Evolutionary conservation across 768 basidiomycete species (phyloP), one percentile per base, ranked within the genome.

Genomic region (Serendipita indica): DNA sequence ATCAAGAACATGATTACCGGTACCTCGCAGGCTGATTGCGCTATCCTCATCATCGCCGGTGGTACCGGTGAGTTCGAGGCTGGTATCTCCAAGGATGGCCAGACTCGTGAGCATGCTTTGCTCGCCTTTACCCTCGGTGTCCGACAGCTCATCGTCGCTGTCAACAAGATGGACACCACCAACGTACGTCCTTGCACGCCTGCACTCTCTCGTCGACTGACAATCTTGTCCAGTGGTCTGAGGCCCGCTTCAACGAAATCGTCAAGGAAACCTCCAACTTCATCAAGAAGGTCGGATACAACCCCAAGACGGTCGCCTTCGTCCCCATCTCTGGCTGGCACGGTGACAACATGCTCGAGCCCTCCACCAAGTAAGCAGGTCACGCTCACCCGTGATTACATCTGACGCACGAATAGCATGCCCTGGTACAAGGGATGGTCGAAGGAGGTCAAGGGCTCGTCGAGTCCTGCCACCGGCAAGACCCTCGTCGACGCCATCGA

Each of bases 1-100:
- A 99, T 99, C 83, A 99, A 99, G 79, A 99, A 96, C 89, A 96
- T 93, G 93, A 99, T 99, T 73, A 99, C 96, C 63, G 96, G 96
- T 81, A 99, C 96, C 68, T 99, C 96, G 69, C 96, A 99, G 83
- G 93, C 94, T 72, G 94, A 99, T 73, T 98, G 94, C 70, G 96
- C 93, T 69, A 83, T 99, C 73, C 91, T 99, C 74, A 98, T 99
- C 80, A 99, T 99, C 66, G 96, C 94, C 64, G 86, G 79, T 74
- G 96, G 96, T 78, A 92, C 88, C 73, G 96, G 96, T 84, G 96
- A 99, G 77, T 98, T 99, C 77, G 96, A 99, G 75, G 94, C 94
- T 72, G 96, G 96, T 89, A 98, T 99, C 82, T 98, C 94, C 77
- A 98, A 99, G 83, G 96, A 98, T 70, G 96, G 96, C 66, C 96